Evolutionary conservation across 2,329 filamentous ascomycete species (phyloP), one percentile per base, ranked within the genome.

Genomic region (Penicillium sp.): DNA sequence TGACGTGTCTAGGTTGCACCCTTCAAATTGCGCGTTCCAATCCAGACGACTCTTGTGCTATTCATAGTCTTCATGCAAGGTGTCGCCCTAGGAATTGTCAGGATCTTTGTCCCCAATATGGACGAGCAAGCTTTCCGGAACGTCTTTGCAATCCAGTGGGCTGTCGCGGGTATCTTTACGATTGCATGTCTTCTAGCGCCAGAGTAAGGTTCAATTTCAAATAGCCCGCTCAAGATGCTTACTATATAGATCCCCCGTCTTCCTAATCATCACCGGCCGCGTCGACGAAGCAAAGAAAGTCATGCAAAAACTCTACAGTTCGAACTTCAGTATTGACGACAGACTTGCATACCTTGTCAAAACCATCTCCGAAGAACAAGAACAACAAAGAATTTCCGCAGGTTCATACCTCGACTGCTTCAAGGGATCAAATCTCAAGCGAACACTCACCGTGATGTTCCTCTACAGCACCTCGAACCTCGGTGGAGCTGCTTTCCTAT

Each of bases 81-180:
- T 3, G 30, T 67, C 29, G 60, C 61, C 5, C 49, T 69, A 54
- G 67, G 64, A 2, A 54, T 67, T 5, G 65, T 69, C 26, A 59
- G 66, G 5, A 58, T 58, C 13, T 69, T 67, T n/a, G 64, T 69
- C 5, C 64, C 64, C 4, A 49, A 67, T 26, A 45, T 55, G 23
- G 30, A 62, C 6, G 58, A 62, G 11, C 31, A 57, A 9, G 64
- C 65, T 2, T 69, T 62, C 29, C 63, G 61, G 8, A 67, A 53
- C 8, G 65, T 67, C 7, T 67, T 69, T 35, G 65, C 64, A 2
- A 68, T 68, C 17, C 66, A 68, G 26, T 68, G 64, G 62, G 62
- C 56, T 11, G 60, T 66, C 15, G 66, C 46, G 7, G 64, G 46
- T 4, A 55, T 68, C 26, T 62, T 66, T 11, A 26, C 56, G 7